Conservation (phyloP, 352 stramenopile species). For the Globisporangium emineosum region DNA sequence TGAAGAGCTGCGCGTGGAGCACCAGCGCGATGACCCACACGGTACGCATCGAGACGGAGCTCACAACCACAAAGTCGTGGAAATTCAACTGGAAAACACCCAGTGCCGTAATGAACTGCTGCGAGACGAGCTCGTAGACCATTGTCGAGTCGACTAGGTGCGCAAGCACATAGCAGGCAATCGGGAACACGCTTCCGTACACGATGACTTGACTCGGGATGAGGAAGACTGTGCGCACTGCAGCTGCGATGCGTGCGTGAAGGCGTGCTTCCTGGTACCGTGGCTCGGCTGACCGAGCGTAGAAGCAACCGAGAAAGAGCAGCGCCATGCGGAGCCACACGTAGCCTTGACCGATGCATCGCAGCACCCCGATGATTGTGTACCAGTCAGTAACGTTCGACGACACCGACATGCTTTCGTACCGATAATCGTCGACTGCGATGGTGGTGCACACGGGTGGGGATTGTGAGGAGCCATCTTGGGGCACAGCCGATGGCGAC, state of each 20-base stretch:
- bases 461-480: neutral
- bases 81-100: neutral
- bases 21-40: neutral
- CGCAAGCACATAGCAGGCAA: neutral
- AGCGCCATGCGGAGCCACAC: neutral
- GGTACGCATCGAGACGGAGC: neutral
- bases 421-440: neutral
- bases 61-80: neutral
- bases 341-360: neutral
- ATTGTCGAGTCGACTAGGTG: neutral
- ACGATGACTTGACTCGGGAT: neutral
- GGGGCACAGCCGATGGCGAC: neutral
- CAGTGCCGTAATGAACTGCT: neutral
- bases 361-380: neutral
- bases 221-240: neutral
- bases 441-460: neutral
- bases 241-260: neutral
- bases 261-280: neutral
- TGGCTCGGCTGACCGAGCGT: neutral
- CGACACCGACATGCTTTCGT: neutral
- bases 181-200: neutral
- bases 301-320: neutral
- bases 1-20: neutral
- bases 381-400: neutral
- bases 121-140: neutral